Evolutionary conservation across 257 asterid species (phyloP), one percentile per base, ranked within the genome.

Genomic region (Solanum lycopersicoides): DNA sequence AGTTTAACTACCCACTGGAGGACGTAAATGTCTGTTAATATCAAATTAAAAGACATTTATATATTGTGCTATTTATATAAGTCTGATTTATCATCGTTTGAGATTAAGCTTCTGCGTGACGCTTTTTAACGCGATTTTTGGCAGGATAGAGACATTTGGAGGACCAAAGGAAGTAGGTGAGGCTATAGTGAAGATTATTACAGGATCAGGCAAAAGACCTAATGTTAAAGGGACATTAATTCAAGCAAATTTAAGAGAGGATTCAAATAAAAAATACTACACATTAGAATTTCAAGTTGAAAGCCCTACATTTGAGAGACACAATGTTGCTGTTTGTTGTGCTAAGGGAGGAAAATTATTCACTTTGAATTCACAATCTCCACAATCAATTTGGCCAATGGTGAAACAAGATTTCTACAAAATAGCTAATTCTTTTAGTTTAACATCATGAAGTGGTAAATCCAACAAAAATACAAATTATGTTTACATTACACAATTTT

Each of bases 101-200:
- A 69, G 7, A 34, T 68, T 3, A 14, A 16, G 1, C 42, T 32
- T 71, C 5, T 37, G 2, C 7, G 4, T 16, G 25, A 16, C 8
- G 8, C 0, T 3, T 32, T 16, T 0, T 7, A 30, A 21, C 3
- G 28, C 4, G 1, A 79, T 16, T 44, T 72, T 82, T 77, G 75
- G 37, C 94, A 96, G 98, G 82, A 94, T 95, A 60, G 99, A 94
- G 83, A 92, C 95, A 35, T 95, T 95, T 89, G 98, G 99, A 83
- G 98, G 98, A 88, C 91, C 97, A n/a, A 88, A 91, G 72, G 98
- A 94, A 89, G 95, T 95, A 28, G 98, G 98, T 79, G 96, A 94
- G 86, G 93, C 94, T 9, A 59, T 96, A 1, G 89, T 95, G 71
- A 75, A 91, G 86, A 94, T 7, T 39, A 90, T 96, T 39, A 92